Evolutionary conservation across 495 filamentous ascomycete species (phyloP).

Genomic region (Daldinia vernicosa): DNA sequence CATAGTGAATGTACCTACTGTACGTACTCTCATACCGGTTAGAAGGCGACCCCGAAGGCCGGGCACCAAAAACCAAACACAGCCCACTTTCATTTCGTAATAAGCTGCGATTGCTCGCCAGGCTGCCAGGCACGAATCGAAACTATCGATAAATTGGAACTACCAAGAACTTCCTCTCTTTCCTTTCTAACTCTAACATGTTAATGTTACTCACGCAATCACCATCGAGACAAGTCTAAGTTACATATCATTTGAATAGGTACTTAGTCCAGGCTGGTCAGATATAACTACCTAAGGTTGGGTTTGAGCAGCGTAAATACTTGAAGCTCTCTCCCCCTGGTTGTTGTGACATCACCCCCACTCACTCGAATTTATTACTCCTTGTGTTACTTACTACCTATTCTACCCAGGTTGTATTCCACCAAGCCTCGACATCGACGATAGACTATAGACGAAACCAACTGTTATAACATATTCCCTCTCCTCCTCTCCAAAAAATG

Average conservation of each 20-base stretch:
- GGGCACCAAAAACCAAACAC: conserved; percentile 28
- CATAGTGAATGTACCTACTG: neutral
- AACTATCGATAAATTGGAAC: conserved; percentile 41
- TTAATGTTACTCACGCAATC: conserved; percentile 17
- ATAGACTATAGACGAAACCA: neutral
- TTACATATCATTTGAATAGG: conserved; percentile 22
- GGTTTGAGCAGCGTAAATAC: conserved; percentile 16
- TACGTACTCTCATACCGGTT: neutral
- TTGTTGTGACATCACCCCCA: conserved; percentile 48
- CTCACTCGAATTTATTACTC: conserved; percentile 7
- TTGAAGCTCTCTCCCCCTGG: conserved; percentile 22
- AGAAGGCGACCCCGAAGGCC: conserved; percentile 30
- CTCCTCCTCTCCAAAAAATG: conserved; percentile 61
- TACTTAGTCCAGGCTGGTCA: neutral
- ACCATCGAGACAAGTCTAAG: conserved; percentile 3
- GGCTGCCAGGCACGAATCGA: conserved; percentile 43
- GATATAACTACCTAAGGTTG: conserved; percentile 14
- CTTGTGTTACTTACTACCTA: neutral
- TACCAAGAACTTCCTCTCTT: conserved; percentile 17
- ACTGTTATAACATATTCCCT: neutral
- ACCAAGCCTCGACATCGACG: neutral
- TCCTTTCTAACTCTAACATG: conserved; percentile 13
- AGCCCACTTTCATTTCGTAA: conserved; percentile 45
- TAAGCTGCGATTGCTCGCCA: conserved; percentile 32
- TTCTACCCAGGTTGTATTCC: neutral